Base-by-base conservation (phyloP, 2,329 filamentous ascomycete species). In the Fusarium sp. region DNA sequence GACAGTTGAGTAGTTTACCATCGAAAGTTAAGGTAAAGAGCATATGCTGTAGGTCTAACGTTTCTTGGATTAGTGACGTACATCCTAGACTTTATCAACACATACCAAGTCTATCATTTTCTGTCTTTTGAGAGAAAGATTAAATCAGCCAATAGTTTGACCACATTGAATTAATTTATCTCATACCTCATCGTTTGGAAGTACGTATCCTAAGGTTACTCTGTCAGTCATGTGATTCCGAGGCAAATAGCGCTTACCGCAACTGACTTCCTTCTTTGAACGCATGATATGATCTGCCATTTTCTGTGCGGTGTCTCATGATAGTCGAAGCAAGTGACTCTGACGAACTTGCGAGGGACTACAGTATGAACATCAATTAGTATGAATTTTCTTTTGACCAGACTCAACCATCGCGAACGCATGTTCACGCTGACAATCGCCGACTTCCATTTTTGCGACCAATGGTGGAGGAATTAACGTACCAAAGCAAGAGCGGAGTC, bases 271-370 rank as follows among this genome's bases (percentile, higher is more conserved):
- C 71, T 29, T 77, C 74, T 24, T 70, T 73, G 55, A 71, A 81
- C 9, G 79, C 72, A 51, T 82, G 79, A 43, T 81, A 82, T 1
- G 79, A 81, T 18, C 81, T 71, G 2, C 80, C 80, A 60, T 82
- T 79, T 59, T 82, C 80, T 12, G 76, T 69, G 11, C 80, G 78
- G 67, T 79, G 80, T 15, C 76, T 68, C 40, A 77, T 60, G 40
- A 83, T 80, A 58, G 79, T 82, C 1, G 80, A 80, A 20, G 71
- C 67, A 29, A 80, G 69, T 2, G 79, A 80, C 0, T 69, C 72
- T 8, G 27, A 56, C n/a, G 56, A 53, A 20, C 51, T 60, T 32
- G 49, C 34, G 16, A 53, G 13, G 7, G 49, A 53, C 49, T 52
- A 8, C 34, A n/a, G 10, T 5, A 38, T 12, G 5, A 3, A 12